These are phyloP conservation scores for Pseudogymnoascus sp. DNA, from an alignment of 2,329 filamentous ascomycete species.

Conservation along the genomic window DNA sequence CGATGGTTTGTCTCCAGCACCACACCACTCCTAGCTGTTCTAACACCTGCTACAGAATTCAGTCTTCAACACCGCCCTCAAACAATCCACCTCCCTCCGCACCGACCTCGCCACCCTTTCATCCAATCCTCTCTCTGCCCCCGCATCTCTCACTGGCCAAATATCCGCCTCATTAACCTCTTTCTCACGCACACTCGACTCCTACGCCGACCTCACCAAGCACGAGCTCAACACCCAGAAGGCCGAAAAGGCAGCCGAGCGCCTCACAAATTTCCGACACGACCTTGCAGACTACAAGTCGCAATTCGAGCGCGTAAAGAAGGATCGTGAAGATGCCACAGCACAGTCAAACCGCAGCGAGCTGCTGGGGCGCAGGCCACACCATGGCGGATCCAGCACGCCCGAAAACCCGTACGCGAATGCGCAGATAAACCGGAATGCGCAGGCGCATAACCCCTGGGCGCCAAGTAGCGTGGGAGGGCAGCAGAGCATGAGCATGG, in stretches of 20 bases:
- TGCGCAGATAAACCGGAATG: constrained; percentile 26
- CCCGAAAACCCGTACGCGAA: constrained; percentile 92
- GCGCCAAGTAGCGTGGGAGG: constrained; percentile 22
- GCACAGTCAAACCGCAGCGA: constrained; percentile 64
- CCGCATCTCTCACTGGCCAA: constrained; percentile 59
- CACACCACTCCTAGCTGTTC: background rate
- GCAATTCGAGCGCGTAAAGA: constrained; percentile 70
- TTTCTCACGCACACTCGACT: constrained; percentile 83
- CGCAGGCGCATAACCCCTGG: constrained; percentile 22
- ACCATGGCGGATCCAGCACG: constrained; percentile 64
- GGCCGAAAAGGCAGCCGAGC: constrained; percentile 80
- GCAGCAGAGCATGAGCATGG: constrained; percentile 33
- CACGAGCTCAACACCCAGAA: constrained; percentile 87
- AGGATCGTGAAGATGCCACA: constrained; percentile 65
- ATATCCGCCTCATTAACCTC: constrained; percentile 69
- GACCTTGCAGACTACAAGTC: constrained; percentile 74
- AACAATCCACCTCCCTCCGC: constrained; percentile 73
- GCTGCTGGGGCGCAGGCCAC: constrained; percentile 76
- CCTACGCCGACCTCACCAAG: constrained; percentile 77
- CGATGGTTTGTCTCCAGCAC: background rate
- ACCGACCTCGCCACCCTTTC: constrained; percentile 66
- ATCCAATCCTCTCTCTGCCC: constrained; percentile 46
- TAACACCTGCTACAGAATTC: constrained; percentile 51
- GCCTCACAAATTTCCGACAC: constrained; percentile 74
- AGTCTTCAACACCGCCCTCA: constrained; percentile 76